Base-by-base conservation (phyloP, 2,329 filamentous ascomycete genomes). In the Clonostachys byssicola region DNA sequence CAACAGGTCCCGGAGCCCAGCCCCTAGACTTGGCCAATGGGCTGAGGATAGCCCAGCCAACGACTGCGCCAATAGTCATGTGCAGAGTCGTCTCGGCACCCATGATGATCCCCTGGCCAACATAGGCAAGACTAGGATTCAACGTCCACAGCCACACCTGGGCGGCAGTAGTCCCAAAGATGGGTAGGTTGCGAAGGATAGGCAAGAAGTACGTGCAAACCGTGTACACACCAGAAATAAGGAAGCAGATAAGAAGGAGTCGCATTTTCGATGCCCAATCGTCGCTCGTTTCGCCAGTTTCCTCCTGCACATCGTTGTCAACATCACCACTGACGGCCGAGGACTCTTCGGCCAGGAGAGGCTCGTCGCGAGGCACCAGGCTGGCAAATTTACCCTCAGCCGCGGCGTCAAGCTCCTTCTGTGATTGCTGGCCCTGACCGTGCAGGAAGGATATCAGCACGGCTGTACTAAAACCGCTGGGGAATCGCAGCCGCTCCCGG, bases 21-120 rank as follows among this genome's bases (percentile, higher is more conserved):
- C 88, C 90, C 56, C 80, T 82, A 48, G 75, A 71, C 64, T 96
- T 96, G 5, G 94, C 92, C 8, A 97, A 66, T 2, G 94, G 94
- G 4, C 92, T 96, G 2, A 99, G 74, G 6, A 97, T 64, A 0
- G 84, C 94, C 94, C 94, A 99, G 23, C 94, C 94, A 10, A 96
- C 60, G 14, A 95, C 64, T 5, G 94, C 92, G 6, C 94, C 94
- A 3, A 97, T 71, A 1, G 96, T 78, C 94, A 99, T 99, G 57
- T 97, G 92, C 45, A 95, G 77, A 4, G 92, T 97, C 0, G 94
- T 99, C 38, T 90, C 86, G 5, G 92, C 89, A 0, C 94, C 94
- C 94, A 99, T 99, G 60, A 99, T 97, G 52, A 99, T 95, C 12
- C 94, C 94, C 68, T 99, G 94, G 0, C 94, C 94, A 23, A 97